These are phyloP conservation scores for Ichthyophthirius multifiliis DNA, from an alignment of 169 alveolate species.

Conservation along the genomic window DNA sequence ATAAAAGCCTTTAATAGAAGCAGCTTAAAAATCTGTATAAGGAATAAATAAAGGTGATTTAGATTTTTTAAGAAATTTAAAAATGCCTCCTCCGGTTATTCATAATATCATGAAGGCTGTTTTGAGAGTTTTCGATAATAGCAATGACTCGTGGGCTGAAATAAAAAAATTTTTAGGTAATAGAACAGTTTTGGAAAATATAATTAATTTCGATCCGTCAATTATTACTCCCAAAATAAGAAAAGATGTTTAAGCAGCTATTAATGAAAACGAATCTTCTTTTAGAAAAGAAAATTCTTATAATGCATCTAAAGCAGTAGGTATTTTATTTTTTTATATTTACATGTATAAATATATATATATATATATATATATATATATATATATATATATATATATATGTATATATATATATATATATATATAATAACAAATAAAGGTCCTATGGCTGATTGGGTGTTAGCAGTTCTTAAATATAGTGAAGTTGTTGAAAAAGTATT, in stretches of 20 bases:
- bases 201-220: slow-evolving; percentile 87
- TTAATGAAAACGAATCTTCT: slow-evolving; percentile 75
- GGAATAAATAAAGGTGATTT: slow-evolving; percentile 83
- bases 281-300: slow-evolving; percentile 81
- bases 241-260: slow-evolving; percentile 67
- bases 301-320: slow-evolving; percentile 88
- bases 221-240: slow-evolving; percentile 78
- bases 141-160: slow-evolving; percentile 79
- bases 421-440: too few species aligned
- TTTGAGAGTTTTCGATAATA: slow-evolving; percentile 84
- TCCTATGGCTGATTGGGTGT: slow-evolving; percentile 92
- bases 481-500: slow-evolving; percentile 80
- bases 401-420: too few species aligned
- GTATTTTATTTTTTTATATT: too few species aligned
- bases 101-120: slow-evolving; percentile 90
- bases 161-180: slow-evolving; percentile 79
- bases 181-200: slow-evolving; percentile 66
- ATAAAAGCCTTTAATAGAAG: slow-evolving; percentile 84
- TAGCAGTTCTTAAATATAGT: slow-evolving; percentile 83
- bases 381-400: too few species aligned
- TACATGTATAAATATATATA: too few species aligned
- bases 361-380: too few species aligned
- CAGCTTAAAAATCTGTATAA: slow-evolving; percentile 88
- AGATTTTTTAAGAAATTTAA: slow-evolving; percentile 85
- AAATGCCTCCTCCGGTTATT: slow-evolving; percentile 91